Conservation (phyloP, 2,329 filamentous ascomycete genomes). For the Venturia carpophila region DNA sequence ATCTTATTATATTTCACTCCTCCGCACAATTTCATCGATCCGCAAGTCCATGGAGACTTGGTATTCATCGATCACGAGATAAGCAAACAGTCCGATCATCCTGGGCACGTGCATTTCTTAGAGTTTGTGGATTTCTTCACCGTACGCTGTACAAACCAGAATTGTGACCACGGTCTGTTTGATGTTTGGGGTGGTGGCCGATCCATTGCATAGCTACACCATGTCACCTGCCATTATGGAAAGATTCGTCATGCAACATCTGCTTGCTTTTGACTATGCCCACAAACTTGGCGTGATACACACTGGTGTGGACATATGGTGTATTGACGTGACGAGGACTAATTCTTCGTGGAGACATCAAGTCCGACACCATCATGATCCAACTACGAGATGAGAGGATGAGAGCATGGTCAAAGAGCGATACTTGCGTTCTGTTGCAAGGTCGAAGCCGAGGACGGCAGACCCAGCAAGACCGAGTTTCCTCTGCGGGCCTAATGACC, state of each 20-base stretch:
- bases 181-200: background rate
- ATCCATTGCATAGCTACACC: background rate
- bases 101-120: background rate
- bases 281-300: background rate
- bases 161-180: background rate
- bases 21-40: no score
- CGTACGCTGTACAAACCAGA: conserved; percentile 18
- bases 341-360: background rate
- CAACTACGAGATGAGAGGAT: background rate
- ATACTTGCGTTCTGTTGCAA: background rate
- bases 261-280: conserved; percentile 3
- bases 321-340: background rate
- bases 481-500: background rate
- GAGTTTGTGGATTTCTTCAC: background rate
- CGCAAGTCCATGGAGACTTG: no score
- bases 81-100: background rate
- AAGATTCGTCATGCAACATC: conserved; percentile 4
- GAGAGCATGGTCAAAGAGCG: background rate
- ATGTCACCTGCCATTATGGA: background rate
- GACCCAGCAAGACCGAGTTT: background rate
- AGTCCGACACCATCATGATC: background rate
- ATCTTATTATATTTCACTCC: no score
- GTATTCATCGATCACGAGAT: no score
- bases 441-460: background rate
- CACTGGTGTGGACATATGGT: background rate